Percentiles rank a stretch among this genome's conserved stretches.
Conservation (phyloP, 1,284 basidiomycete genomes). For the Microbotryomycetes sp. region DNA sequence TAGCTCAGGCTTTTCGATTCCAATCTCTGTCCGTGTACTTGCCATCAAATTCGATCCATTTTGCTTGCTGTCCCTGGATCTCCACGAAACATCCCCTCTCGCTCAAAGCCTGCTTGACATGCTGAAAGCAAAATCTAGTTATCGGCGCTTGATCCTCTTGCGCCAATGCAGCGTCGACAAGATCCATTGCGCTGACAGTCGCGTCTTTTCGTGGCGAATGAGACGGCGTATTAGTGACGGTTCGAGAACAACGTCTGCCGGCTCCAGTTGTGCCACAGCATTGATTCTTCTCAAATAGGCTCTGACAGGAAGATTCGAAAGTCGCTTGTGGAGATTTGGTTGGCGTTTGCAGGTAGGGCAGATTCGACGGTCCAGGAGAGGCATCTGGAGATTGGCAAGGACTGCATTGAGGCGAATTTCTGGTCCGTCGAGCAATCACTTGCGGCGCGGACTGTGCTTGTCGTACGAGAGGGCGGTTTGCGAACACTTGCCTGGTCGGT, state of each 20-base stretch:
- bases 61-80: not conserved
- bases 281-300: slow-evolving; percentile 18
- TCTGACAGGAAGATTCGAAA: too few relatives aligned
- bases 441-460: too few relatives aligned
- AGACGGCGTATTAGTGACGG: slow-evolving; percentile 1
- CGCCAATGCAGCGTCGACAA: not conserved
- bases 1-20: slow-evolving; percentile 1
- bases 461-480: too few relatives aligned
- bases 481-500: too few relatives aligned
- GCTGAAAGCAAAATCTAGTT: slow-evolving; percentile 30
- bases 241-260: slow-evolving; percentile 23
- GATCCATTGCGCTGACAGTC: not conserved
- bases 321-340: too few relatives aligned
- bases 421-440: too few relatives aligned
- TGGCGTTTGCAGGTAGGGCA: too few relatives aligned
- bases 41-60: slow-evolving; percentile 25
- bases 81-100: slow-evolving; percentile 23
- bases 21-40: not conserved
- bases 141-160: not conserved
- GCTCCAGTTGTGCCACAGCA: slow-evolving; percentile 28
- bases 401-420: too few relatives aligned
- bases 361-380: too few relatives aligned
- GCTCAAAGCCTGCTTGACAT: slow-evolving; percentile 24
- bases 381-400: too few relatives aligned
- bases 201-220: not conserved